These are phyloP conservation scores for Candida ovalis DNA, from an alignment of 805 yeast species.

Conservation along the genomic window DNA sequence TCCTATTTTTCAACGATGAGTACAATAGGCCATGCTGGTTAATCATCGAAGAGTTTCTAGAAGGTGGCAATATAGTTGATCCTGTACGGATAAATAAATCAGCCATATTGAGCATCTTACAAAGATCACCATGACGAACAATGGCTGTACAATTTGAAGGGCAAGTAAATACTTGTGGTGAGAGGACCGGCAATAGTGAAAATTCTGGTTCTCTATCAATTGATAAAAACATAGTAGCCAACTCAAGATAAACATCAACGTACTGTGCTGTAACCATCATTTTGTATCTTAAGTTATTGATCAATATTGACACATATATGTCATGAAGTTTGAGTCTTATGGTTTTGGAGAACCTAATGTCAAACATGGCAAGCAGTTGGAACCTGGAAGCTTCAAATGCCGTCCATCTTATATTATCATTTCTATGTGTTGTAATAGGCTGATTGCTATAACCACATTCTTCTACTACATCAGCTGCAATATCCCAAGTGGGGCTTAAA, in stretches of 20 bases:
- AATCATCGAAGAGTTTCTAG: background rate
- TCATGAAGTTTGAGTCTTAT: slow-evolving; percentile 57
- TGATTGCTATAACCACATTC: slow-evolving; percentile 44
- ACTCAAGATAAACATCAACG: slow-evolving; percentile 74
- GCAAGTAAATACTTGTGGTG: slow-evolving; percentile 86
- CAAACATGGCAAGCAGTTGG: slow-evolving; percentile 60
- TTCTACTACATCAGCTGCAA: slow-evolving; percentile 38
- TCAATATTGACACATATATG: slow-evolving; percentile 58
- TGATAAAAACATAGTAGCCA: slow-evolving; percentile 64
- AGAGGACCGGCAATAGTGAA: slow-evolving; percentile 66
- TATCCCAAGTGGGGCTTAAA: slow-evolving; percentile 39
- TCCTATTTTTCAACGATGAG: slow-evolving; percentile 55
- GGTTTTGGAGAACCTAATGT: slow-evolving; percentile 67
- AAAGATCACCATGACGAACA: slow-evolving; percentile 59
- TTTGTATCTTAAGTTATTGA: slow-evolving; percentile 56
- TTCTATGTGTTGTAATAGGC: background rate
- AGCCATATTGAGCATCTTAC: slow-evolving; percentile 57
- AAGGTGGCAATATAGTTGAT: slow-evolving; percentile 37
- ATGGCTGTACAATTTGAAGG: slow-evolving; percentile 73
- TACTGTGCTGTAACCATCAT: slow-evolving; percentile 69
- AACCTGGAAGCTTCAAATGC: slow-evolving; percentile 45
- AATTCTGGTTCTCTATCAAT: slow-evolving; percentile 87
- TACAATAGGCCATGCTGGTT: slow-evolving; percentile 35
- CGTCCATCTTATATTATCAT: background rate
- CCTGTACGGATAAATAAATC: slow-evolving; percentile 60